These are phyloP conservation scores for Monosporozyma siamensis DNA, from an alignment of 805 yeast genomes.

Conservation along the genomic window DNA sequence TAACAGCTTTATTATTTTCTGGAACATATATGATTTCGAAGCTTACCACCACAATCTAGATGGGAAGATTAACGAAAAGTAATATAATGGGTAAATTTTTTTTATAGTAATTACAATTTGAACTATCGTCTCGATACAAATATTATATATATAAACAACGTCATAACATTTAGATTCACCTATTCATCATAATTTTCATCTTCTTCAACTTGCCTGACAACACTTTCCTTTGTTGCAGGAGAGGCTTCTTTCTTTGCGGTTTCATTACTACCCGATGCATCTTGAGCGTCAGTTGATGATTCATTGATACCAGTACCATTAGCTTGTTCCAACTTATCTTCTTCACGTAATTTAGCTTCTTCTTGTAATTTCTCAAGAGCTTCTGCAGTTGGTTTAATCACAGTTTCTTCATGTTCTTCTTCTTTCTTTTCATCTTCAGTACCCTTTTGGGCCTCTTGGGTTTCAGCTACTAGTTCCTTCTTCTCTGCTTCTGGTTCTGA, in stretches of 20 bases:
- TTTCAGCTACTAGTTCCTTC: background rate
- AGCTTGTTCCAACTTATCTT: conserved; percentile 16
- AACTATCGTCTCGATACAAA: background rate
- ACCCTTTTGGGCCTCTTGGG: background rate
- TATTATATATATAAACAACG: background rate
- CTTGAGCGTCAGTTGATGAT: background rate
- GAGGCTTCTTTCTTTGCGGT: conserved; percentile 6
- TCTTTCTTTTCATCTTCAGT: conserved; percentile 3
- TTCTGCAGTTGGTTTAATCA: conserved; percentile 30
- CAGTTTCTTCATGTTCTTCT: conserved; percentile 11
- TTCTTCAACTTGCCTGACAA: conserved; percentile 35
- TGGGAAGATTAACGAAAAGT: background rate
- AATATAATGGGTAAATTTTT: too few relatives aligned
- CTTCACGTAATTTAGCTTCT: conserved; percentile 33
- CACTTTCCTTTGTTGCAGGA: conserved; percentile 13
- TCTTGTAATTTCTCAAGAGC: conserved; percentile 34
- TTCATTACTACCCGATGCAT: conserved; percentile 3
- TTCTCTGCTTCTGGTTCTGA: too few relatives aligned
- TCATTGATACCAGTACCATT: conserved; percentile 1
- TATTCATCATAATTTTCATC: conserved; percentile 39
- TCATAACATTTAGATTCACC: background rate
- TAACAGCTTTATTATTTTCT: too few relatives aligned
- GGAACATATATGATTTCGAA: too few relatives aligned
- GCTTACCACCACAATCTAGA: too few relatives aligned
- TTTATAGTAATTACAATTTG: background rate